Evolutionary conservation across 257 asterid species (phyloP).

Genomic region (Solanum habrochaites): DNA sequence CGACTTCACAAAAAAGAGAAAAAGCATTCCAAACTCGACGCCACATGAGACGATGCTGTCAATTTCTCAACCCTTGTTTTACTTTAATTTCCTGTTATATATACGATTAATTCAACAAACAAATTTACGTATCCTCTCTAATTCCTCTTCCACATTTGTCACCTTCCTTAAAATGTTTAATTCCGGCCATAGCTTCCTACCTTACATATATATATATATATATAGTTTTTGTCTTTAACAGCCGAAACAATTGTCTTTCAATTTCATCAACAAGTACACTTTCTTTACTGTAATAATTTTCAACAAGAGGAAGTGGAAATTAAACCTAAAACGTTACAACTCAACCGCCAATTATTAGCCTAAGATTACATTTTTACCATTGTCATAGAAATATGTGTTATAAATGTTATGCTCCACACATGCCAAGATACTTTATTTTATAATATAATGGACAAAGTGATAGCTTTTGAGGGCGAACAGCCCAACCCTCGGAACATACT

Average conservation of each 20-base stretch:
- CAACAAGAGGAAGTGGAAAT: no score
- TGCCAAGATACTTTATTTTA: no score
- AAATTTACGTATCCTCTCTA: no score
- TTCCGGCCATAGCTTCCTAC: background rate
- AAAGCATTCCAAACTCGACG: constrained; percentile 1
- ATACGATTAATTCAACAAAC: no score
- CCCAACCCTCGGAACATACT: no score
- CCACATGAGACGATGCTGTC: background rate
- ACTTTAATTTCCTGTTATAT: background rate
- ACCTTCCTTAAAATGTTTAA: background rate
- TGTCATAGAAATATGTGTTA: background rate
- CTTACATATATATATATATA: no score
- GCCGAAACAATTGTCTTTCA: background rate
- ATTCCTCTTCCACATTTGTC: no score
- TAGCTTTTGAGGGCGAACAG: background rate
- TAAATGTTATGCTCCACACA: background rate
- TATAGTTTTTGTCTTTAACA: no score
- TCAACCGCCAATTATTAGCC: background rate
- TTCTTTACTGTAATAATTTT: background rate
- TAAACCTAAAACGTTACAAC: background rate
- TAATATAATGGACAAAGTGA: background rate
- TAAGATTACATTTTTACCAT: background rate
- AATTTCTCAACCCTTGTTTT: background rate
- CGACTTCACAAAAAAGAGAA: background rate
- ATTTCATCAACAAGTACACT: background rate